These are phyloP conservation scores for Exophiala aquamarina DNA, from an alignment of 2,329 filamentous ascomycete species.

Conservation along the genomic window DNA sequence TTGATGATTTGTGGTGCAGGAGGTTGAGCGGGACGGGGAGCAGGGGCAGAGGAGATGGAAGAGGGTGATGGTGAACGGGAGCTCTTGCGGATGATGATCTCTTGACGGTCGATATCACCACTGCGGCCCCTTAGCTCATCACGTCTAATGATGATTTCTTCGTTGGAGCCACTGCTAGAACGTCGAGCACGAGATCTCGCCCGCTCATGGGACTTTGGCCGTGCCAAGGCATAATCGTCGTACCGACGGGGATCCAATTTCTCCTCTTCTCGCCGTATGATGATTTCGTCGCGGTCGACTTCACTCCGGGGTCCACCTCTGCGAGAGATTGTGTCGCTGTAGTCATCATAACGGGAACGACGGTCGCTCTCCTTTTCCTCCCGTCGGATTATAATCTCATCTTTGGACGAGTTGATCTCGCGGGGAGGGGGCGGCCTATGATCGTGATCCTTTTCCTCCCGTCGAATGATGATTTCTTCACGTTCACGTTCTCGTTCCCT, in stretches of 20 bases:
- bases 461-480: constrained; percentile 39
- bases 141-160: constrained; percentile 43
- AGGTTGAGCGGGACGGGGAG: constrained; percentile 49
- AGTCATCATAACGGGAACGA: constrained; percentile 19
- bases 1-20: constrained; percentile 64
- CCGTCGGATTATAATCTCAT: constrained; percentile 49
- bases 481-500: constrained; percentile 28
- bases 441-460: constrained; percentile 29
- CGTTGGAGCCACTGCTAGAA: constrained; percentile 27
- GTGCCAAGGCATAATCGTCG: constrained; percentile 29
- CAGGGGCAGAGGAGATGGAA: constrained; percentile 34
- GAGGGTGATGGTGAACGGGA: constrained; percentile 30
- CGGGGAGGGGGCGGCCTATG: constrained; percentile 15
- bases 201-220: constrained; percentile 28
- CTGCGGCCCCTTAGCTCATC: constrained; percentile 36
- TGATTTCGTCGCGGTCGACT: constrained; percentile 28
- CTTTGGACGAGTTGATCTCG: constrained; percentile 31
- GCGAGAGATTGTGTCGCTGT: constrained; percentile 13
- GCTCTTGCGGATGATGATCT: constrained; percentile 41
- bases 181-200: constrained; percentile 29
- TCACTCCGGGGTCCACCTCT: constrained; percentile 18
- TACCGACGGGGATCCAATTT: constrained; percentile 24
- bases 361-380: constrained; percentile 28
- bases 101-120: constrained; percentile 23
- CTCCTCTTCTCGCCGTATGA: constrained; percentile 42